A percentile compares a stretch with the other conserved stretches of the same genome.
phyloP scores from a whole-genome alignment of 1,139 yeast genomes.

The Debaryomyces udenii region DNA sequence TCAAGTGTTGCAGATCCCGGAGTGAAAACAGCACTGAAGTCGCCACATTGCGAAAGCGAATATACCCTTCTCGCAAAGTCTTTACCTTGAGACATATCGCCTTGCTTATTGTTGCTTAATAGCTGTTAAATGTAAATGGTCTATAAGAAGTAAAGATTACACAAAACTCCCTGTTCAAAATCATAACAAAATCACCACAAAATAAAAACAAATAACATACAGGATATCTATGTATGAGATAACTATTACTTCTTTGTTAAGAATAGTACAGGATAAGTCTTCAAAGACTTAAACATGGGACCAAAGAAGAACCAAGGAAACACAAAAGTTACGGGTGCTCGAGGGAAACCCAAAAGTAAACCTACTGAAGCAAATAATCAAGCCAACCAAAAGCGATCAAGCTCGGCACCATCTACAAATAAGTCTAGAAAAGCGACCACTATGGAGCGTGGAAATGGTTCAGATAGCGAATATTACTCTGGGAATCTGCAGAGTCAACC shows the following conservation, averaged over 20 bases:
- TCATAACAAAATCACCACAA: constrained; percentile 12
- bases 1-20: constrained; percentile 2
- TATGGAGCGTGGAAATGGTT: constrained; percentile 1
- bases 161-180: constrained; percentile 12
- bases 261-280: constrained; percentile 1
- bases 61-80: constrained; percentile 1
- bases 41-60: constrained; percentile 10
- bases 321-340: constrained; percentile 6
- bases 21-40: constrained; percentile 1
- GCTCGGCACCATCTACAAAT: constrained; percentile 3
- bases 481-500: constrained; percentile 14
- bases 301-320: constrained; percentile 17
- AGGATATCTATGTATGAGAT: constrained; percentile 13
- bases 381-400: constrained; percentile 5
- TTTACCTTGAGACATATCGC: neutral
- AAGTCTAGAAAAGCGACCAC: constrained; percentile 1
- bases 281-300: constrained; percentile 14
- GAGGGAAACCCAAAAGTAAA: constrained; percentile 4
- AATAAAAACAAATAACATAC: constrained; percentile 19
- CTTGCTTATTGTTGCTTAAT: neutral
- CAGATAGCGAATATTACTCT: constrained; percentile 6
- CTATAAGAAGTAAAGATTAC: constrained; percentile 1
- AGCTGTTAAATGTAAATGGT: neutral
- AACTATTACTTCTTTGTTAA: constrained; percentile 3
- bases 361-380: constrained; percentile 4